Conservation (phyloP, 2,329 filamentous ascomycete species). For the Colletotrichum shisoi region DNA sequence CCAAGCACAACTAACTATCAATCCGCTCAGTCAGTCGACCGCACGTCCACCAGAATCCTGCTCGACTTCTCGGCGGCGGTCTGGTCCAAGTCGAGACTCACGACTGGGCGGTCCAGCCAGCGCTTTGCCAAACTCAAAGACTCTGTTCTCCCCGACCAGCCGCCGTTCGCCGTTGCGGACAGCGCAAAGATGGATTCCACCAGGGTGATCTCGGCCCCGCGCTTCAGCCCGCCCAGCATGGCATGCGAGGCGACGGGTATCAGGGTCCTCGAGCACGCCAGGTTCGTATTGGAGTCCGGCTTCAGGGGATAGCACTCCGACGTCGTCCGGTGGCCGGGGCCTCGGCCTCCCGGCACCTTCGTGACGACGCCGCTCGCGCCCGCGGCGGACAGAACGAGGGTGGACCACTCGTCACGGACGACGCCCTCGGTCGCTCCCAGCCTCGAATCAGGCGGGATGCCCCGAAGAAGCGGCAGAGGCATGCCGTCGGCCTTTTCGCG, state of each 20-base stretch:
- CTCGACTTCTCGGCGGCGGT: neutral
- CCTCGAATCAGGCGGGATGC: neutral
- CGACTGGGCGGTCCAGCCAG: slow-evolving; percentile 21
- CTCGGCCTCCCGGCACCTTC: no score
- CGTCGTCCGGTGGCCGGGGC: neutral
- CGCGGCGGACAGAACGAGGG: slow-evolving; percentile 25
- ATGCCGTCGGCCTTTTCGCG: slow-evolving; percentile 7
- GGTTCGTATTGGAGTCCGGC: slow-evolving; percentile 45
- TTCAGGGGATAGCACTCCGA: slow-evolving; percentile 37
- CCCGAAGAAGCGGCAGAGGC: slow-evolving; percentile 9
- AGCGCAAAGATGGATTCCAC: slow-evolving; percentile 35
- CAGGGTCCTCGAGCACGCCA: slow-evolving; percentile 41
- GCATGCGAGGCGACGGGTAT: slow-evolving; percentile 34
- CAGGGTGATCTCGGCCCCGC: slow-evolving; percentile 2
- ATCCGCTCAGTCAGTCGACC: no score
- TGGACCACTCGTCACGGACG: neutral
- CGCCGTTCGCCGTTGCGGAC: slow-evolving; percentile 15
- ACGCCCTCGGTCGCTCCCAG: slow-evolving; percentile 22
- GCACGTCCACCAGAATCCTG: neutral
- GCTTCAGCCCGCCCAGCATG: neutral
- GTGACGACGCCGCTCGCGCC: slow-evolving; percentile 8
- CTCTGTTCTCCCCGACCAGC: neutral
- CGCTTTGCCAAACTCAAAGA: neutral
- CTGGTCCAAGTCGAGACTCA: neutral
- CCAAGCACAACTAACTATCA: no score